Base-by-base conservation (phyloP, 176 grass and related monocot species). In the Metroxylon sagu region DNA sequence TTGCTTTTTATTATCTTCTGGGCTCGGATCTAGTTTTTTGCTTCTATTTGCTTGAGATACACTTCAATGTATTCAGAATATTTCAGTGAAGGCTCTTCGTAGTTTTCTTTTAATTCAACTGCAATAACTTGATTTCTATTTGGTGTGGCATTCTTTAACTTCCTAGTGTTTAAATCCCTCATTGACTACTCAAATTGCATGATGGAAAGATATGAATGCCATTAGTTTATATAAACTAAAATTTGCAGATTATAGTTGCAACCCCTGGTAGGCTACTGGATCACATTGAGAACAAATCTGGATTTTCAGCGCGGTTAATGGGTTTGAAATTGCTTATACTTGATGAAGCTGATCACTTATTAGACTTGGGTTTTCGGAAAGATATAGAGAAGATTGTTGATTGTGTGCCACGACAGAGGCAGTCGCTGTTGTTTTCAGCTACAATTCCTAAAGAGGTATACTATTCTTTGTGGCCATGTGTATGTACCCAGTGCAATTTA, bases 341-440 rank as follows among this genome's bases (percentile, higher is more conserved):
- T 76, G 92, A 97, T 87, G 92, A 97, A 97, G 83, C 92, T 66
- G 87, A 97, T 63, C 87, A 97, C 79, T 82, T 97, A 55, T 69
- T 97, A 59, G 83, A 85, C 71, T 85, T 97, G 65, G 92, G 87
- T 76, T 97, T 90, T 75, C 75, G 78, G 62, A 88, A 90, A 74
- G 92, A 97, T 43, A 67, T 90, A 72, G 92, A 97, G 66, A 97
- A 97, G 71, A 85, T 97, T 56, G 92, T 85, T 75, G 92, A 97
- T 87, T 82, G 83, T 66, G 77, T 90, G 75, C 92, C 92, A 75
- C 92, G 83, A 23, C 80, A 90, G 71, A 87, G 86, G 52, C 92
- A 90, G 65, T 88, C 92, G 14, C 59, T 97, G 67, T 57, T 90
- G 48, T 90, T 90, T 74, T 85, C 92, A 64, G 92, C 92, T 59